Conservation (phyloP, 75 land plant species). For the Selaginella moellendorffii region DNA sequence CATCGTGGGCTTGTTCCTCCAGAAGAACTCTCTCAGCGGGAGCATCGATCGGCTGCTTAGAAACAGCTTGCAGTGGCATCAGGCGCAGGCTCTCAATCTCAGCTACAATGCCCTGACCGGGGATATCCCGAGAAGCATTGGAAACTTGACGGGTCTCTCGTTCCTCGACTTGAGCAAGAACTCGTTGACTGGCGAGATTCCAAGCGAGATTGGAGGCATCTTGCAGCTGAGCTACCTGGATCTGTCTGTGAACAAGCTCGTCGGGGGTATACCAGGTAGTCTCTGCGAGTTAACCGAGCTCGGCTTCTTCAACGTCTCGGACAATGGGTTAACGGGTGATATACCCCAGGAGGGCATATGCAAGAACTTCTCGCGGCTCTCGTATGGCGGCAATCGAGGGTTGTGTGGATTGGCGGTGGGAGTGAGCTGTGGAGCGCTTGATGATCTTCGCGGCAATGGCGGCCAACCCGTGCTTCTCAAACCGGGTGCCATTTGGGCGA, state of each 20-base stretch:
- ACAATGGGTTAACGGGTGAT: slow-evolving; percentile 14
- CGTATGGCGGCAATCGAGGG: not conserved
- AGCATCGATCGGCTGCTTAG: slow-evolving; percentile 15
- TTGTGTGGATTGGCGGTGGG: not conserved
- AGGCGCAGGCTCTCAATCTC: slow-evolving; percentile 13
- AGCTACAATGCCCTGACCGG: slow-evolving; percentile 15
- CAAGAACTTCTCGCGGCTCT: slow-evolving; percentile 12
- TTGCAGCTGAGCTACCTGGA: slow-evolving; percentile 21
- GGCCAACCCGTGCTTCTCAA: slow-evolving; percentile 5
- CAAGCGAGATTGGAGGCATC: slow-evolving; percentile 13
- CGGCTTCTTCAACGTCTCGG: slow-evolving; percentile 11
- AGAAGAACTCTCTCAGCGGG: not conserved
- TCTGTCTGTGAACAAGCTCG: slow-evolving; percentile 14
- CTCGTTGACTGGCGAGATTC: slow-evolving; percentile 16
- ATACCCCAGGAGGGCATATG: slow-evolving; percentile 41
- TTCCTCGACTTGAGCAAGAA: slow-evolving; percentile 20
- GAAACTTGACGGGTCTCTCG: slow-evolving; percentile 21
- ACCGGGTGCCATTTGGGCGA: slow-evolving; percentile 22
- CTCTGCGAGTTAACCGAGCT: slow-evolving; percentile 53
- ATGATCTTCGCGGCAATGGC: not conserved
- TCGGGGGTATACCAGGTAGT: slow-evolving; percentile 7
- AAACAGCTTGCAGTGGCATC: slow-evolving; percentile 14
- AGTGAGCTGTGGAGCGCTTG: not conserved
- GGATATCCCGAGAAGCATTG: slow-evolving; percentile 14
- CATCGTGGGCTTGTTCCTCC: not conserved